A percentile compares a stretch with the other conserved stretches of the same genome.
These are phyloP conservation scores for Speleostelium caveatum DNA, from an alignment of 78 protist genomes.

Conservation along the genomic window DNA sequence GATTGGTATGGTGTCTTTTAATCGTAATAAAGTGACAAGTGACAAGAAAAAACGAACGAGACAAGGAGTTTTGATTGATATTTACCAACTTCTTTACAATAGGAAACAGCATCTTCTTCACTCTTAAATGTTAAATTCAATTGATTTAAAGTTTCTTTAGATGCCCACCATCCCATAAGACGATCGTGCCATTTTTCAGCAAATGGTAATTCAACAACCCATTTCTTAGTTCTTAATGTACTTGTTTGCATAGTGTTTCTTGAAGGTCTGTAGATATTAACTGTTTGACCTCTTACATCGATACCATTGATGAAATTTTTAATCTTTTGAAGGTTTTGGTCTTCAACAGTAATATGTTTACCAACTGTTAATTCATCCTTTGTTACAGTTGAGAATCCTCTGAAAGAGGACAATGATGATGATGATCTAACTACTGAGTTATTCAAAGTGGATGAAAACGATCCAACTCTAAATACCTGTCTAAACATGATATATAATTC, in stretches of 20 bases:
- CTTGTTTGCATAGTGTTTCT: conserved; percentile 76
- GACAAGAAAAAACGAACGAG: not conserved
- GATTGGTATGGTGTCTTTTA: no score
- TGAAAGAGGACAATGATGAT: not conserved
- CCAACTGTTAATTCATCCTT: conserved; percentile 39
- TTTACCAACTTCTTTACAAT: conserved; percentile 73
- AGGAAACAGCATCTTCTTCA: conserved; percentile 57
- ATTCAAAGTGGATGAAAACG: not conserved
- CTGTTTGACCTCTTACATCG: conserved; percentile 22
- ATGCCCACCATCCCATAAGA: conserved; percentile 80
- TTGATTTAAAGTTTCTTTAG: conserved; percentile 67
- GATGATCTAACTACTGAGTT: not conserved
- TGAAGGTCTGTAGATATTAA: conserved; percentile 72
- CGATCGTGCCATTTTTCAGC: conserved; percentile 60
- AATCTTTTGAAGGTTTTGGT: not conserved
- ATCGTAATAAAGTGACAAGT: no score
- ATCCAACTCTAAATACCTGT: no score
- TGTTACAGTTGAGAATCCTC: not conserved
- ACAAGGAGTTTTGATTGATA: not conserved
- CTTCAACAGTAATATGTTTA: not conserved
- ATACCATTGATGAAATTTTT: conserved; percentile 48
- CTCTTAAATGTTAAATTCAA: conserved; percentile 32
- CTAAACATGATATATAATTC: no score
- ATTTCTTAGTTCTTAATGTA: conserved; percentile 45
- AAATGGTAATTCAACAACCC: conserved; percentile 58